Conservation (phyloP, 371 early-diverging fungal species). For the Haplosporangium sp. region DNA sequence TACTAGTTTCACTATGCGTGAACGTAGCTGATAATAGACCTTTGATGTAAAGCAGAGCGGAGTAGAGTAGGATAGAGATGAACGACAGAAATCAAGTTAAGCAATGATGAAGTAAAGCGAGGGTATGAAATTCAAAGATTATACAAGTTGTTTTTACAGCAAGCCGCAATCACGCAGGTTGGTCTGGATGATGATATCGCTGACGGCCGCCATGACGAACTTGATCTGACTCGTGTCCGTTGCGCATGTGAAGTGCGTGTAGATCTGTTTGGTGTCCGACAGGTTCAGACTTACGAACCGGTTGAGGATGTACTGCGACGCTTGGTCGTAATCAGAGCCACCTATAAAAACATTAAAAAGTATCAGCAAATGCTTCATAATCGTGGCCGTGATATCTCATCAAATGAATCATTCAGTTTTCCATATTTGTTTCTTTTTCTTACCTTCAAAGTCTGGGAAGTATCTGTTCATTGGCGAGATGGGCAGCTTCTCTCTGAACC, state of each 20-base stretch:
- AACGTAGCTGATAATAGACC: too few species aligned
- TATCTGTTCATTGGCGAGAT: conserved; percentile 81
- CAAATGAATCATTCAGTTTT: background rate
- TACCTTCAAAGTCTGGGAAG: conserved; percentile 87
- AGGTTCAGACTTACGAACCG: conserved; percentile 87
- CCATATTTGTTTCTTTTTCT: conserved; percentile 3
- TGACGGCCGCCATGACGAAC: conserved; percentile 95
- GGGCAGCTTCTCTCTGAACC: conserved; percentile 90
- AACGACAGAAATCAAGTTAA: too few species aligned
- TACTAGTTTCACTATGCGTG: too few species aligned
- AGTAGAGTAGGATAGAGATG: too few species aligned
- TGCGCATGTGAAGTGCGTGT: conserved; percentile 96
- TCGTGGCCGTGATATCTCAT: background rate
- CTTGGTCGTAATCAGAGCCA: conserved; percentile 80
- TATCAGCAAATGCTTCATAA: background rate
- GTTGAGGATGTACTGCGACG: conserved; percentile 86
- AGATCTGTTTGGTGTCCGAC: conserved; percentile 86
- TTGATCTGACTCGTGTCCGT: conserved; percentile 97
- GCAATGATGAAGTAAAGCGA: too few species aligned
- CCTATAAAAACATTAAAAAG: conserved; percentile 48
- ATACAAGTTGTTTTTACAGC: conserved; percentile 62
- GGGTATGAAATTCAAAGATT: too few species aligned
- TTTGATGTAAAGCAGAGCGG: too few species aligned
- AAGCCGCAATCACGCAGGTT: conserved; percentile 90
- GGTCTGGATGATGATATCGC: conserved; percentile 94